Evolutionary conservation across 352 stramenopile species (phyloP).

Genomic region (Globisporangium paddicum): DNA sequence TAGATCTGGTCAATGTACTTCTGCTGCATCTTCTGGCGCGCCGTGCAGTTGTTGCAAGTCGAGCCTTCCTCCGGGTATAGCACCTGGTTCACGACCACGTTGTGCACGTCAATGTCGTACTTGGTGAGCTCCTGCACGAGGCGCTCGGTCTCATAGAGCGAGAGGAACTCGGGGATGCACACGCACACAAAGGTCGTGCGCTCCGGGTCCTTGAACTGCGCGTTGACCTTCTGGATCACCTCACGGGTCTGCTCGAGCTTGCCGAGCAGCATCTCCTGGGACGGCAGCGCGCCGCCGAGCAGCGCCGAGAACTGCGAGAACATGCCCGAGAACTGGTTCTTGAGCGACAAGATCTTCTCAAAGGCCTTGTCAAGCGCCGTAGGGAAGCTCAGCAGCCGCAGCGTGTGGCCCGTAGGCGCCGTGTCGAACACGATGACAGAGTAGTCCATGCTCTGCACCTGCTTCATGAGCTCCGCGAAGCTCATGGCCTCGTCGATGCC

Average conservation of each 20-base stretch:
- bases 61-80: conserved; percentile 87
- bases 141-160: conserved; percentile 99
- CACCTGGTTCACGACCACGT: conserved; percentile 99
- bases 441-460: conserved; percentile 97
- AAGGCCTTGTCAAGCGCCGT: conserved; percentile 98
- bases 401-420: conserved; percentile 96
- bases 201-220: conserved; percentile 98
- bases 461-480: conserved; percentile 99
- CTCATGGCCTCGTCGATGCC: conserved; percentile 99
- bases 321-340: conserved; percentile 88
- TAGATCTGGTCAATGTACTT: conserved; percentile 99
- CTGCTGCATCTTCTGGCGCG: conserved; percentile 99
- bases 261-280: conserved; percentile 93
- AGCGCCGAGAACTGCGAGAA: conserved; percentile 83
- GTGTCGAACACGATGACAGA: conserved; percentile 98
- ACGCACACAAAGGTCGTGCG: conserved; percentile 99
- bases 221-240: conserved; percentile 99
- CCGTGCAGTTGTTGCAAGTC: conserved; percentile 91
- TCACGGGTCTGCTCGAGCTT: conserved; percentile 95
- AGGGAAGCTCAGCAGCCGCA: conserved; percentile 96
- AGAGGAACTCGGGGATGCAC: conserved; percentile 99
- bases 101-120: conserved; percentile 99
- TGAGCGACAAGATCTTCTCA: conserved; percentile 97
- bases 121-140: conserved; percentile 99
- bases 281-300: conserved; percentile 66